These are phyloP conservation scores for Kodamaea kakaduensis DNA, from an alignment of 805 yeast species.

Conservation along the genomic window DNA sequence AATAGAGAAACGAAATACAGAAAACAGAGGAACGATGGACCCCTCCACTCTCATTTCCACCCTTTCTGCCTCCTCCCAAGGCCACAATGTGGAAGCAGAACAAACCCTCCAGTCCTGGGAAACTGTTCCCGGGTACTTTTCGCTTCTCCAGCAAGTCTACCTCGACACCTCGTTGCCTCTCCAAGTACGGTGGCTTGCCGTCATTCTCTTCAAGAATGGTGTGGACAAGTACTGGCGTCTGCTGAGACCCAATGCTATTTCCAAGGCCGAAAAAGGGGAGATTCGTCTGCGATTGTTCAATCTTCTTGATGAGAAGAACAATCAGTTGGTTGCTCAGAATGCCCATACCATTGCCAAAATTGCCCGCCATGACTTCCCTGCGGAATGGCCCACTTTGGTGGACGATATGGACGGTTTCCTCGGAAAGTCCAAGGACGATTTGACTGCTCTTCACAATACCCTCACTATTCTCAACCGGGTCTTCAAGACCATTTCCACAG, in stretches of 20 bases:
- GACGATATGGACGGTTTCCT: constrained; percentile 53
- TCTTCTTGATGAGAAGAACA: constrained; percentile 63
- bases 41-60: constrained; percentile 22
- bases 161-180: constrained; percentile 54
- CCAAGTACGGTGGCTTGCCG: constrained; percentile 79
- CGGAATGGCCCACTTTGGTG: constrained; percentile 79
- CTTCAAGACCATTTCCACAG: constrained; percentile 67
- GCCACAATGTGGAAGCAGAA: constrained; percentile 56
- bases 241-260: constrained; percentile 47
- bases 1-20: too few relatives aligned
- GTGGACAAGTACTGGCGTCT: constrained; percentile 82
- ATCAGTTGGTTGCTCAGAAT: constrained; percentile 73
- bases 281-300: constrained; percentile 59
- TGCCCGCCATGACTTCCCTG: constrained; percentile 80
- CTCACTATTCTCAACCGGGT: constrained; percentile 71
- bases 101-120: constrained; percentile 69
- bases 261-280: constrained; percentile 63
- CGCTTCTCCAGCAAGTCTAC: constrained; percentile 53
- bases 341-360: constrained; percentile 80
- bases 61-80: constrained; percentile 41
- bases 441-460: constrained; percentile 56
- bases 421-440: constrained; percentile 40
- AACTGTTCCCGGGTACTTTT: constrained; percentile 54
- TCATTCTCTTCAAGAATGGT: constrained; percentile 86
- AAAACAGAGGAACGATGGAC: neutral